These are phyloP conservation scores for Mycena sp. DNA, from an alignment of 1,284 basidiomycete species.

Conservation along the genomic window DNA sequence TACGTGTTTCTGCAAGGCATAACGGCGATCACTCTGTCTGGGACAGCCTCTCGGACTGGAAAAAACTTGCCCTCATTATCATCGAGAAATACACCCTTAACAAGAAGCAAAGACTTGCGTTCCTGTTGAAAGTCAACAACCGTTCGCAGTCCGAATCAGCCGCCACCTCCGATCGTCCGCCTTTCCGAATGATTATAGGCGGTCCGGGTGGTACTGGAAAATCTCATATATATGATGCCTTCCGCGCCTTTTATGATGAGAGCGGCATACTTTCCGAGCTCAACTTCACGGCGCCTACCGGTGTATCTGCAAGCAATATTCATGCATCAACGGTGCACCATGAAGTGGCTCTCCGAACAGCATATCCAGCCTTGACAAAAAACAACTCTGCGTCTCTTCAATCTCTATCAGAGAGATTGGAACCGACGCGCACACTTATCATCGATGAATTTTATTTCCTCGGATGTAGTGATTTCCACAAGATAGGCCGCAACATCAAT, in stretches of 20 bases:
- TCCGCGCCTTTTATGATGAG: constrained; percentile 14
- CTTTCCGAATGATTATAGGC: constrained; percentile 15
- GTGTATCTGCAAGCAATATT: constrained; percentile 24
- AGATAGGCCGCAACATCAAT: constrained; percentile 12
- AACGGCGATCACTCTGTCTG: neutral
- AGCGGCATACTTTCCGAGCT: neutral
- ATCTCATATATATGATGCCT: constrained; percentile 21
- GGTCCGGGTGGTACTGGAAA: constrained; percentile 27
- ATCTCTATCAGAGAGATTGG: constrained; percentile 5
- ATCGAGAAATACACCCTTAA: constrained; percentile 19
- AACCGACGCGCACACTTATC: constrained; percentile 8
- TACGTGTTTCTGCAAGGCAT: neutral
- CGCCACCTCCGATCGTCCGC: neutral
- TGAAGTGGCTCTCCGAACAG: constrained; percentile 12
- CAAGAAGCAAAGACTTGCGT: constrained; percentile 20
- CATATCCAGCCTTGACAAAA: neutral
- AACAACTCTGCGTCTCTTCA: neutral
- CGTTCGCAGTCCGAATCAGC: neutral
- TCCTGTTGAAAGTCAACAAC: constrained; percentile 20
- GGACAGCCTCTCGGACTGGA: constrained; percentile 4
- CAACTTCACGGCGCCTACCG: constrained; percentile 25
- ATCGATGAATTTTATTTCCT: constrained; percentile 26
- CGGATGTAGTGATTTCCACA: constrained; percentile 14
- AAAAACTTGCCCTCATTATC: constrained; percentile 11
- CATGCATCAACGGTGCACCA: constrained; percentile 16